Evolutionary conservation across 1,284 basidiomycete species (phyloP).

Genomic region (Pseudomicrostroma phylloplanum): DNA sequence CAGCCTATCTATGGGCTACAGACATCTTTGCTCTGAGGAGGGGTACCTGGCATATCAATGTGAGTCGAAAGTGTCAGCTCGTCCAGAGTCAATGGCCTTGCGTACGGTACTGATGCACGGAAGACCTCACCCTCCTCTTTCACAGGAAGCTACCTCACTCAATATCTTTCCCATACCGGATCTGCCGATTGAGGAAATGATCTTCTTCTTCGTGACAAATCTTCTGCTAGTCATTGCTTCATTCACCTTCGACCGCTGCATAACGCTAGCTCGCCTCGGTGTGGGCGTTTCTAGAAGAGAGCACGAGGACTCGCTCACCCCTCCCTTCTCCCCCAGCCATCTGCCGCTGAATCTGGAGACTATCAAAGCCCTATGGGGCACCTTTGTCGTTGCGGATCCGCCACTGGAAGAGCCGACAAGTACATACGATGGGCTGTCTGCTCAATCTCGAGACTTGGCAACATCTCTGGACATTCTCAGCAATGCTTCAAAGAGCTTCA

Average conservation of each 20-base stretch:
- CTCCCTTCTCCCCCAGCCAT: conserved; percentile 29
- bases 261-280: conserved; percentile 27
- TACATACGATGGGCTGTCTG: neutral
- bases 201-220: conserved; percentile 48
- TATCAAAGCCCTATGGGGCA: conserved; percentile 26
- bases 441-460: neutral
- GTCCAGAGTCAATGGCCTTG: neutral
- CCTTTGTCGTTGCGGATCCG: conserved; percentile 18
- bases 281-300: neutral
- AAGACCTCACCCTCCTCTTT: neutral
- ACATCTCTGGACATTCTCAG: conserved; percentile 11
- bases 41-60: conserved; percentile 44
- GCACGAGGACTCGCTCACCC: neutral
- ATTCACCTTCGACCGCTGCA: conserved; percentile 42
- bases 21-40: conserved; percentile 38
- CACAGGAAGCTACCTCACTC: conserved; percentile 27
- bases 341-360: conserved; percentile 23
- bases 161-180: conserved; percentile 39
- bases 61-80: conserved; percentile 7
- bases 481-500: conserved; percentile 37
- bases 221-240: conserved; percentile 38
- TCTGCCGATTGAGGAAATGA: conserved; percentile 43
- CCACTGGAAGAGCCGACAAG: neutral
- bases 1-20: conserved; percentile 30
- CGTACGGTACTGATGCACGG: neutral